These are phyloP conservation scores for Daphne laureola DNA, from an alignment of 441 rosid genomes.

Conservation along the genomic window DNA sequence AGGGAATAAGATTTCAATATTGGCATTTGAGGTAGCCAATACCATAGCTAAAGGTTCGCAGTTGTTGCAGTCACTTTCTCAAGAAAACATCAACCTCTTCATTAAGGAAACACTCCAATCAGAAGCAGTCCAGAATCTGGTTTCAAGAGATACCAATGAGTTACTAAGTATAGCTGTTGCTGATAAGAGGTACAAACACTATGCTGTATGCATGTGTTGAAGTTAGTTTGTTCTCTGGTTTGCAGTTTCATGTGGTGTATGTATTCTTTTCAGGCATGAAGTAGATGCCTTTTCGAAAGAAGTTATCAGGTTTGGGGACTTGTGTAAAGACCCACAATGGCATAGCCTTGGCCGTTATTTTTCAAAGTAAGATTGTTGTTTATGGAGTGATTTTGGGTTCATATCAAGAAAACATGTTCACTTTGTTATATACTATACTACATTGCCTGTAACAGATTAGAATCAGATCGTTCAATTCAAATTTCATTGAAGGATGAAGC, in stretches of 20 bases:
- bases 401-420: constrained; percentile 3
- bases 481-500: constrained; percentile 52
- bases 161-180: constrained; percentile 45
- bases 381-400: constrained; percentile 1
- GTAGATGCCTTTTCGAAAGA: constrained; percentile 56
- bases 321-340: constrained; percentile 71
- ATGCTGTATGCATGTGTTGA: constrained; percentile 4
- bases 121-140: constrained; percentile 53
- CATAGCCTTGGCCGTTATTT: constrained; percentile 65
- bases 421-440: constrained; percentile 7
- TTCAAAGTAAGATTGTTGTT: constrained; percentile 36
- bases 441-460: constrained; percentile 30
- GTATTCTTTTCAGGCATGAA: constrained; percentile 43
- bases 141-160: constrained; percentile 48
- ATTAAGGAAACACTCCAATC: constrained; percentile 38
- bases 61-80: constrained; percentile 58
- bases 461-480: constrained; percentile 49
- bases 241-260: background rate
- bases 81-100: constrained; percentile 34
- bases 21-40: constrained; percentile 70
- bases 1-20: constrained; percentile 52
- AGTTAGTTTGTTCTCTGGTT: background rate
- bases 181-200: constrained; percentile 45
- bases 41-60: constrained; percentile 62
- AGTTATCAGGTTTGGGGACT: constrained; percentile 76